Evolutionary conservation across 2,329 filamentous ascomycete genomes (phyloP), one percentile per base, ranked within the genome.

Genomic region (Claviceps maximensis): DNA sequence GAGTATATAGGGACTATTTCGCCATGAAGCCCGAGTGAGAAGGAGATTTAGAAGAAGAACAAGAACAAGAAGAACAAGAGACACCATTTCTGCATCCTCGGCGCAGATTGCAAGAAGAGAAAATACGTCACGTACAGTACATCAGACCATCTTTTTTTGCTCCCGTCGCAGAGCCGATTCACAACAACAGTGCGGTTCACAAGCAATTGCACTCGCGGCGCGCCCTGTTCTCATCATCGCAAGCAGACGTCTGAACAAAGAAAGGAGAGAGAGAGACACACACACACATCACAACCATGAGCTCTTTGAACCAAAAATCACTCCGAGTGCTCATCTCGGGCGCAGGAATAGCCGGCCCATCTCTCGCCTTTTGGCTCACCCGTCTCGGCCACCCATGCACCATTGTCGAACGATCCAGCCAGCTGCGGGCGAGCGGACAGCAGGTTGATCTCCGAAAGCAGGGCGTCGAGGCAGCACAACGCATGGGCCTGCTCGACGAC

Each of bases 271-370:
- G n/a, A n/a, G n/a, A n/a, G n/a, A n/a, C n/a, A n/a, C 27, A 29
- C 27, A 29, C 27, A 8, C 27, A 4, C 4, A 4, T 29, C 8
- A 29, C 17, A 6, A 33, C 29, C 27, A 53, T 29, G 27, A 29
- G 8, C 29, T 49, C 52, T 1, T 3, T 33, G 13, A 12, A 31
- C 5, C 10, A 69, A 15, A n/a, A 69, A 27, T 61, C 63, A 15
- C 58, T 74, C 53, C 73, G 65, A 59, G 61, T 79, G 45, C 72
- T 79, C 55, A 74, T 79, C 55, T 64, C 68, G 49, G 74, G 74
- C 66, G 74, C 66, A 4, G 73, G 74, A 54, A 65, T 76, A 33
- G 69, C 69, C 23, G 74, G 73, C 4, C 70, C 72, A 0, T 65
- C 69, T 0, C 62, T 74, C 2, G 73, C 71, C 8, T 67, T 66